Conservation (phyloP, 2,329 filamentous ascomycete genomes). For the Colletotrichum echinochloae region DNA sequence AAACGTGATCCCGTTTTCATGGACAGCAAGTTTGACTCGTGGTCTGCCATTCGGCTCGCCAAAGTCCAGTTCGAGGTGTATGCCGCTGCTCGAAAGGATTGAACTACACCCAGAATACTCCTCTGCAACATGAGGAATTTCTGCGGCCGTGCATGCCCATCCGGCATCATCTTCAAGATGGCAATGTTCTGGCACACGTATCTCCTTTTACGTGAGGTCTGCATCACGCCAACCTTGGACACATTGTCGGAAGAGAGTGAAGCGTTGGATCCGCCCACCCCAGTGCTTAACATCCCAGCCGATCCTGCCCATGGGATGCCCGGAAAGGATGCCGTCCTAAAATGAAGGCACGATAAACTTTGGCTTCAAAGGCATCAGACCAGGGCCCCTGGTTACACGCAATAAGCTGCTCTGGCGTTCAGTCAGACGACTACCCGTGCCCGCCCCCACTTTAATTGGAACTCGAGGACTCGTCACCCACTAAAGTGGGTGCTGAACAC, state of each 20-base stretch:
- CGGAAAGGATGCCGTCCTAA: constrained; percentile 20
- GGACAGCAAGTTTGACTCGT: constrained; percentile 9
- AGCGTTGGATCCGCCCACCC: background rate
- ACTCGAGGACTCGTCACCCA: too few species aligned
- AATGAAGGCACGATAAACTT: constrained; percentile 31
- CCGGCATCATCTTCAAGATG: background rate
- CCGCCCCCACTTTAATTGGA: too few species aligned
- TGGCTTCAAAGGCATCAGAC: constrained; percentile 18
- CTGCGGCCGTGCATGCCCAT: constrained; percentile 12
- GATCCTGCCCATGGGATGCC: background rate
- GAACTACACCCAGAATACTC: constrained; percentile 5
- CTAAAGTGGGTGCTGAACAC: too few species aligned
- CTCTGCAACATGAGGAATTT: constrained; percentile 30
- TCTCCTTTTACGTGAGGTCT: constrained; percentile 23
- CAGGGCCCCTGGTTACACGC: constrained; percentile 21
- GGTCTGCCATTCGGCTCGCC: background rate
- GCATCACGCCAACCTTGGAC: constrained; percentile 18
- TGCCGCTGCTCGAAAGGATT: background rate
- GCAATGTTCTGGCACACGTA: constrained; percentile 24
- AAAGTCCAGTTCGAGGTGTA: background rate
- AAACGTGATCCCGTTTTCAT: background rate
- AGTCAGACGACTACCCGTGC: constrained; percentile 2
- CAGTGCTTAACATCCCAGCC: constrained; percentile 22
- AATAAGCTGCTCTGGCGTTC: constrained; percentile 9
- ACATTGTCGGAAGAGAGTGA: background rate